Evolutionary conservation across 768 basidiomycete genomes (phyloP).

Genomic region (Lactifluus echinatus): DNA sequence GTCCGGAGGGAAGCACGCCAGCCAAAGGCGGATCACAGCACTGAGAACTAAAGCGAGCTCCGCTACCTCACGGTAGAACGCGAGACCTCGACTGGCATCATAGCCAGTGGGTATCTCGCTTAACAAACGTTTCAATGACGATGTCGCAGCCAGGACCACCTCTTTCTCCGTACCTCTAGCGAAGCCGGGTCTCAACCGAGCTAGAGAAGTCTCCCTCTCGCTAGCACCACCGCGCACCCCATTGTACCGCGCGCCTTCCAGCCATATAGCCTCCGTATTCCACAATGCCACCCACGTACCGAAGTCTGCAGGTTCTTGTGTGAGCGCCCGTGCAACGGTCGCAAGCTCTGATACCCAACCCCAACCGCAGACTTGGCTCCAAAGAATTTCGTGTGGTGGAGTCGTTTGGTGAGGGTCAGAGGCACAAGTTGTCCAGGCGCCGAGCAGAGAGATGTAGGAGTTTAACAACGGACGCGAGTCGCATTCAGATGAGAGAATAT

Average conservation of each 20-base stretch:
- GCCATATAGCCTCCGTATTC: slow-evolving; percentile 54
- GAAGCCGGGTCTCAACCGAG: slow-evolving; percentile 35
- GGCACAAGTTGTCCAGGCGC: slow-evolving; percentile 74
- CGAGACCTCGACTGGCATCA: slow-evolving; percentile 7
- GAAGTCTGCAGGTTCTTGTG: slow-evolving; percentile 22
- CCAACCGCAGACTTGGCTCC: slow-evolving; percentile 81
- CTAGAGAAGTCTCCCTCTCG: slow-evolving; percentile 41
- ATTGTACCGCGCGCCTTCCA: slow-evolving; percentile 73
- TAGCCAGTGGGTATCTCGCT: slow-evolving; percentile 10
- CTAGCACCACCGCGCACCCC: slow-evolving; percentile 52
- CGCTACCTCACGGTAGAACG: slow-evolving; percentile 27
- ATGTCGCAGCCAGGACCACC: slow-evolving; percentile 22
- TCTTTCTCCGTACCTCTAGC: slow-evolving; percentile 25
- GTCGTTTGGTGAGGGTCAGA: slow-evolving; percentile 86
- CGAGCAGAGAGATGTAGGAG: slow-evolving; percentile 53
- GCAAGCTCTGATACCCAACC: slow-evolving; percentile 58
- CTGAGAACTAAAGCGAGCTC: slow-evolving; percentile 33
- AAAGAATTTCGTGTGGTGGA: slow-evolving; percentile 78
- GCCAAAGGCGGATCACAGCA: slow-evolving; percentile 52
- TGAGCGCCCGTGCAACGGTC: slow-evolving; percentile 31
- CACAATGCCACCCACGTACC: slow-evolving; percentile 36
- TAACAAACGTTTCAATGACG: slow-evolving; percentile 19
- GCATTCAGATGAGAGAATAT: slow-evolving; percentile 34
- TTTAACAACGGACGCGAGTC: slow-evolving; percentile 31
- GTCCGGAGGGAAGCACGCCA: slow-evolving; percentile 47